Percentiles rank a stretch among this genome's conserved stretches.
Conservation (phyloP, 345 rosid genomes). For the Aquilaria sinensis region DNA sequence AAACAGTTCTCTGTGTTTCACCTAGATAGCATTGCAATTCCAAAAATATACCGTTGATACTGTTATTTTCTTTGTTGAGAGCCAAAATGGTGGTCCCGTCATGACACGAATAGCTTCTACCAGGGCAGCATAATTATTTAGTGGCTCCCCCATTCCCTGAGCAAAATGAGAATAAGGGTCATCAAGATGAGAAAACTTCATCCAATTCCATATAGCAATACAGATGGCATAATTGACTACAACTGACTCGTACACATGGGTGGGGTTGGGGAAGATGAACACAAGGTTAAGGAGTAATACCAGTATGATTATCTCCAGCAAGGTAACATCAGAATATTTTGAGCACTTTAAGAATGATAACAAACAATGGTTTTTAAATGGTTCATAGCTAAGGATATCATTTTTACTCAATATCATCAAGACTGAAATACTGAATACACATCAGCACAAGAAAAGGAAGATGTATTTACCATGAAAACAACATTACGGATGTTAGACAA, state of each 20-base stretch:
- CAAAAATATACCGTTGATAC: slow-evolving; percentile 69
- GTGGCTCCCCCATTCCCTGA: slow-evolving; percentile 99
- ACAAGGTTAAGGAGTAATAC: too few relatives aligned
- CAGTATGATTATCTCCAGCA: too few relatives aligned
- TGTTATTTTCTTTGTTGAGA: slow-evolving; percentile 82
- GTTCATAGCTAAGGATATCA: too few relatives aligned
- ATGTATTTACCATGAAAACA: slow-evolving; percentile 74
- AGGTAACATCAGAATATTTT: too few relatives aligned
- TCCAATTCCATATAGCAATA: background rate
- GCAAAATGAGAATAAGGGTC: slow-evolving; percentile 17
- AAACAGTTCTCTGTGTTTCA: background rate
- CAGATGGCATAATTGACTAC: background rate
- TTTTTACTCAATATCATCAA: too few relatives aligned
- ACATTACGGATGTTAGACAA: slow-evolving; percentile 71
- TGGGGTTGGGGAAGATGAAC: too few relatives aligned
- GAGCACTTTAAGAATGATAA: too few relatives aligned
- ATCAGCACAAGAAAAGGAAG: background rate
- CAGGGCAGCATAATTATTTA: slow-evolving; percentile 77
- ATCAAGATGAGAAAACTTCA: slow-evolving; percentile 6
- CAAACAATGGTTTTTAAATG: too few relatives aligned
- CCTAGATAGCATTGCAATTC: too few relatives aligned
- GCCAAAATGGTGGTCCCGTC: slow-evolving; percentile 71
- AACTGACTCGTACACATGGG: too few relatives aligned
- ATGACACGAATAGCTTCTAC: slow-evolving; percentile 82
- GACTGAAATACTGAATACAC: background rate